Evolutionary conservation across 495 filamentous ascomycete species (phyloP), one percentile per base, ranked within the genome.

Genomic region (Penicillium manginii): DNA sequence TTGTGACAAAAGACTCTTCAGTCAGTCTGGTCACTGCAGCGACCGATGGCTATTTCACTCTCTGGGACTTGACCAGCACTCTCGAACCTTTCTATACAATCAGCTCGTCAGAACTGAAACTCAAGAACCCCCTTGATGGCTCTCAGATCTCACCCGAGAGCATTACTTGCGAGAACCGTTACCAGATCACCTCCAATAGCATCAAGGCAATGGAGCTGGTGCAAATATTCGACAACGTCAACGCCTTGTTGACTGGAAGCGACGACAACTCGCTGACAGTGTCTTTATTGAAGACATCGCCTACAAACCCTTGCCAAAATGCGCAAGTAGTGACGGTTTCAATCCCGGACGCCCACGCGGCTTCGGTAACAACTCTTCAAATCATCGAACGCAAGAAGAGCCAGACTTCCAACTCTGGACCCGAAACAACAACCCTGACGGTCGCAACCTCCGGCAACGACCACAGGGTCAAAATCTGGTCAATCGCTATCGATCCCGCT

Each of bases 231-330:
- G 65, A 61, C n/a, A 60, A 59, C 1, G 47, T 54, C 2, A 80
- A 76, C 29, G 33, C 93, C 9, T 59, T 93, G 17, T 67, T 87
- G n/a, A 88, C 89, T 0, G 91, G 89, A 15, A 90, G 93, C 5
- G 93, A 97, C 61, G 93, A 96, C 63, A 92, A 92, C 61, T 86
- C 88, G 3, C 64, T 96, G 0, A 83, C 81, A 0, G 63, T 93
- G 10, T 81, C 85, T 1, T 73, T 82, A 26, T 55, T 86, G 43
- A 48, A 54, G 43, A 65, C 64, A 17, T 37, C 50, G 22, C 26
- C 61, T 35, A 60, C 51, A 5, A 42, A 43, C 11, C 33, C 48
- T 31, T 61, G 61, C 26, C 29, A 32, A 14, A 54, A 48, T 19
- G 51, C 55, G n/a, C 32, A 37, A 9, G 60, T 73, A n/a, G 68